Evolutionary conservation across 1,284 basidiomycete species (phyloP), one percentile per base, ranked within the genome.

Genomic region (Tetrapyrgos nigripes): DNA sequence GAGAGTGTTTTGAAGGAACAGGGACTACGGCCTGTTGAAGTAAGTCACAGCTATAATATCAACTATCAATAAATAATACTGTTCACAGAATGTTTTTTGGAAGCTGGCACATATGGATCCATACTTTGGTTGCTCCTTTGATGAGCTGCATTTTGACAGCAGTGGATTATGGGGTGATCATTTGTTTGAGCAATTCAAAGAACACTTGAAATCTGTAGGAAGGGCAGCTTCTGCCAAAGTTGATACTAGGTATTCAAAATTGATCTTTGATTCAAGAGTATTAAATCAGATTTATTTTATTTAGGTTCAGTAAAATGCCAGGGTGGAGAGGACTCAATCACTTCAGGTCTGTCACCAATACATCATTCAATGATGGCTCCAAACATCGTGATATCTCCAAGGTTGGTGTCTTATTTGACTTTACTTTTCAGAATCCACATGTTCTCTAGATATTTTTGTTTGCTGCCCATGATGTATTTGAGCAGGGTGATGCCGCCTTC

Each of bases 271-370:
- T 13, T n/a, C n/a, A n/a, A 13, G 6, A 19, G 14, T 13, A 50
- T 33, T 23, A 10, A 31, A 4, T 50, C 10, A n/a, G n/a, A 23
- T 6, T 21, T 10, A 35, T 48, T 49, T 48, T 48, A 28, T 28
- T 21, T 53, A 73, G 73, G 26, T 61, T 71, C 43, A 33, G 64
- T 26, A 3, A 9, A 13, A 58, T 78, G 23, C 76, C 77, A 0
- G 53, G 64, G 1, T 79, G 77, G 76, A 44, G 64, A 0, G 63
- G 64, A 5, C 57, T n/a, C n/a, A n/a, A n/a, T n/a, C n/a, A n/a
- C n/a, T n/a, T n/a, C n/a, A n/a, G n/a, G n/a, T n/a, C n/a, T 81
- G n/a, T 1, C 71, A 71, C 35, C 77, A 79, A 63, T 24, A 57
- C 74, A 8, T 52, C 63, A 2, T 80, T 76, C 47, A 66, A 67